These are phyloP conservation scores for Sanghuangporus baumii DNA, from an alignment of 1,284 basidiomycete species.

Conservation along the genomic window DNA sequence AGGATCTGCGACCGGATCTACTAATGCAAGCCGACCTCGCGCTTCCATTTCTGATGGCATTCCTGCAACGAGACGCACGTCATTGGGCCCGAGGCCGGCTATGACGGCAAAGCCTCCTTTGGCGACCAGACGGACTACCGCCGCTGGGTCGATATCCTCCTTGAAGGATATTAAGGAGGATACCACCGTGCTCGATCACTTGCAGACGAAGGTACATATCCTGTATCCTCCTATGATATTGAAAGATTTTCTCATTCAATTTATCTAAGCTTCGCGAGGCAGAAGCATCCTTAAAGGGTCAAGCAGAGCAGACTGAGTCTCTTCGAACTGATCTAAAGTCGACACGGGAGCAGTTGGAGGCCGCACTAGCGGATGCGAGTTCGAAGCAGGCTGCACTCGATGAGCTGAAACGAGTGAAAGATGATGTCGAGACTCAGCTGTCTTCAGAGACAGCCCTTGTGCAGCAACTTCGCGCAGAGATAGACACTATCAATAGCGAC, in stretches of 20 bases:
- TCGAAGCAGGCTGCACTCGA: constrained; percentile 38
- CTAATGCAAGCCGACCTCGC: constrained; percentile 40
- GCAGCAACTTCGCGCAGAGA: constrained; percentile 35
- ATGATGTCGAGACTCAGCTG: constrained; percentile 43
- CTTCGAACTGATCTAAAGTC: constrained; percentile 48
- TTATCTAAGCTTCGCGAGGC: constrained; percentile 50
- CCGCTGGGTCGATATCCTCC: constrained; percentile 57
- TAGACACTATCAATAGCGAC: constrained; percentile 31
- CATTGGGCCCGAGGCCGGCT: constrained; percentile 28
- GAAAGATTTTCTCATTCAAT: constrained; percentile 10
- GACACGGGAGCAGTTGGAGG: constrained; percentile 46
- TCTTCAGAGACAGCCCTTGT: constrained; percentile 37
- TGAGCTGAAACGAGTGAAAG: constrained; percentile 45
- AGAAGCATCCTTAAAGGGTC: constrained; percentile 44
- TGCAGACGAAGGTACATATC: constrained; percentile 54
- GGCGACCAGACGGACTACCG: constrained; percentile 31
- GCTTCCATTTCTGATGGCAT: constrained; percentile 49
- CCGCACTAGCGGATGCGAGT: constrained; percentile 42
- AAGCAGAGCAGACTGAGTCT: constrained; percentile 39
- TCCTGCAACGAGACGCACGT: constrained; percentile 24
- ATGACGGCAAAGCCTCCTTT: constrained; percentile 25
- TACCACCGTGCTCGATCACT: constrained; percentile 45
- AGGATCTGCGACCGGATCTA: constrained; percentile 28
- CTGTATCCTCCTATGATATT: background rate
- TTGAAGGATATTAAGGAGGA: constrained; percentile 64